These are phyloP conservation scores for Colletotrichum simmondsii DNA, from an alignment of 2,329 filamentous ascomycete species.

Conservation along the genomic window DNA sequence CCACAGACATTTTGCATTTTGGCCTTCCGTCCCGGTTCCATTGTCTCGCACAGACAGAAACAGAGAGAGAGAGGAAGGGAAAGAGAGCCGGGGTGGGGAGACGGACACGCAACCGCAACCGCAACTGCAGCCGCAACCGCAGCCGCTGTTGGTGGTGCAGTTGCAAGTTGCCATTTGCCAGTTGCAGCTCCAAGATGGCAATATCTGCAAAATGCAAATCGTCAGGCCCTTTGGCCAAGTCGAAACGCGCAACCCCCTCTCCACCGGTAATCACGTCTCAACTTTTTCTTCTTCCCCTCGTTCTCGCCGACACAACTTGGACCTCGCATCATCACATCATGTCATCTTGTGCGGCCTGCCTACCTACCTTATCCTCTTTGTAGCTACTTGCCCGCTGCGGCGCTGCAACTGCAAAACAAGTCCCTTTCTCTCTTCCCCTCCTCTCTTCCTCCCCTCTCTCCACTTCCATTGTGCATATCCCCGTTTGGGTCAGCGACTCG, in stretches of 20 bases:
- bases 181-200: background rate
- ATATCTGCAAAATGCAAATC: background rate
- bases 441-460: background rate
- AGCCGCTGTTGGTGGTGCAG: background rate
- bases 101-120: background rate
- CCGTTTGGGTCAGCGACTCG: slow-evolving; percentile 17
- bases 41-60: slow-evolving; percentile 1
- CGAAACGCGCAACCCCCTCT: slow-evolving; percentile 15
- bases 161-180: background rate
- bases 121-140: background rate
- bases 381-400: background rate
- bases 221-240: background rate
- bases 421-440: slow-evolving; percentile 14
- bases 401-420: background rate
- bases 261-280: slow-evolving; percentile 26
- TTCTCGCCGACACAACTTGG: background rate
- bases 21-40: background rate
- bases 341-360: slow-evolving; percentile 6
- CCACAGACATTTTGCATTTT: slow-evolving; percentile 1
- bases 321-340: slow-evolving; percentile 20
- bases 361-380: background rate
- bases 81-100: too few species aligned
- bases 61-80: background rate
- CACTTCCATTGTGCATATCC: background rate
- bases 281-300: background rate